A percentile compares a stretch with the other conserved stretches of the same genome.
These are phyloP conservation scores for Alliaria petiolata DNA, from an alignment of 345 rosid genomes.

Conservation along the genomic window DNA sequence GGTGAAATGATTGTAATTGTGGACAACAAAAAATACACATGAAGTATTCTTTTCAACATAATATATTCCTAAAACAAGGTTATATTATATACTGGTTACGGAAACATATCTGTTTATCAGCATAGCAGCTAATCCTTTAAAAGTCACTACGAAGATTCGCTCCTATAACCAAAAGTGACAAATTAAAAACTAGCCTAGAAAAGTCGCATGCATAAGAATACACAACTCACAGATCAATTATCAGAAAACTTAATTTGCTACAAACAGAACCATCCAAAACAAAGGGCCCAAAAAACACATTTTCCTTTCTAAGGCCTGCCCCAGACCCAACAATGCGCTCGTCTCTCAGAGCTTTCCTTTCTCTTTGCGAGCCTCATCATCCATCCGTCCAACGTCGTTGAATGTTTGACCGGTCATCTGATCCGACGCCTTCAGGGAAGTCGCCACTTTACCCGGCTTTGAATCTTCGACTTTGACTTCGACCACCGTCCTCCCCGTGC, in stretches of 20 bases:
- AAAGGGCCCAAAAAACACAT: neutral
- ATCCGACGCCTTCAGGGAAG: slow-evolving; percentile 42
- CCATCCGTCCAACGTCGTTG: slow-evolving; percentile 56
- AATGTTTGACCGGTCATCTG: slow-evolving; percentile 62
- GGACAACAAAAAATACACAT: too few relatives aligned
- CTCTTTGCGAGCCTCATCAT: slow-evolving; percentile 3
- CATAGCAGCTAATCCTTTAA: too few relatives aligned
- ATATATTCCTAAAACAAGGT: too few relatives aligned
- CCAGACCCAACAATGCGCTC: neutral
- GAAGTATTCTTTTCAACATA: too few relatives aligned
- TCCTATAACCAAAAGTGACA: neutral
- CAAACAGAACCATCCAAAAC: neutral
- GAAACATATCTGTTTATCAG: too few relatives aligned
- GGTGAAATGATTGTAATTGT: too few relatives aligned
- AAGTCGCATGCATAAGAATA: neutral
- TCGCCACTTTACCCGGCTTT: too few relatives aligned
- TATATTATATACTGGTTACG: too few relatives aligned
- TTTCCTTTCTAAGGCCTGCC: neutral
- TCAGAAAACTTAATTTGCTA: neutral
- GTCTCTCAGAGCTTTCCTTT: neutral
- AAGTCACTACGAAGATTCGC: too few relatives aligned
- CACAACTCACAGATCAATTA: neutral
- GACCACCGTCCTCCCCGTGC: slow-evolving; percentile 26
- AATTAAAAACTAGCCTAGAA: neutral
- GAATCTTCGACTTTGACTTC: slow-evolving; percentile 18